Conservation (phyloP, 148 eudicot species). For the Cornus kousa region DNA sequence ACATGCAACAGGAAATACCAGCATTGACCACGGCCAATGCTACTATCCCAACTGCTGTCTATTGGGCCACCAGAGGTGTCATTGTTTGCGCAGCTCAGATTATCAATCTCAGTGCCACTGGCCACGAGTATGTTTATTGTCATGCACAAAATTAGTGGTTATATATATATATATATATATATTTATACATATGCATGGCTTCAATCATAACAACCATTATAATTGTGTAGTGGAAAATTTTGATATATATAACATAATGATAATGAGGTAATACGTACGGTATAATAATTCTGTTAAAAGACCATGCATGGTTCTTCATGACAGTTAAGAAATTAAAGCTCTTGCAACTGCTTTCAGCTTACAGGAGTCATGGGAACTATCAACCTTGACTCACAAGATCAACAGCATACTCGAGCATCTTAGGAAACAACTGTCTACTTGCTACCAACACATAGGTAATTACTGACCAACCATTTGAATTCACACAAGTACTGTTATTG, state of each 20-base stretch:
- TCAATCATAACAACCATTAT: no score
- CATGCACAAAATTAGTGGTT: background rate
- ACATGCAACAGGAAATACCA: conserved; percentile 28
- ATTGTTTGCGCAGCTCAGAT: conserved; percentile 38
- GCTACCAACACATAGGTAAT: conserved; percentile 38
- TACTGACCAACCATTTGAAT: background rate
- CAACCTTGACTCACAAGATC: conserved; percentile 52
- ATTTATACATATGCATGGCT: no score
- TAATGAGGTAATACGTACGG: no score
- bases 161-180: no score
- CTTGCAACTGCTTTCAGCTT: conserved; percentile 14
- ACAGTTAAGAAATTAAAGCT: no score
- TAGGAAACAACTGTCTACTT: conserved; percentile 19
- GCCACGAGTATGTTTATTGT: conserved; percentile 32
- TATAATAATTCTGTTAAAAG: no score
- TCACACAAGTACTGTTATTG: background rate
- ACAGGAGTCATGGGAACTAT: conserved; percentile 47
- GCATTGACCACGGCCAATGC: conserved; percentile 24
- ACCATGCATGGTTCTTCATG: no score
- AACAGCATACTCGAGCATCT: conserved; percentile 16
- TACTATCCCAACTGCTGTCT: conserved; percentile 48
- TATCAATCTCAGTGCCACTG: conserved; percentile 29
- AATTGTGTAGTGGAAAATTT: no score
- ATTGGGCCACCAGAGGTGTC: conserved; percentile 40
- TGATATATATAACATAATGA: no score